Evolutionary conservation across 805 yeast genomes (phyloP).

Genomic region (Candida verbasci): DNA sequence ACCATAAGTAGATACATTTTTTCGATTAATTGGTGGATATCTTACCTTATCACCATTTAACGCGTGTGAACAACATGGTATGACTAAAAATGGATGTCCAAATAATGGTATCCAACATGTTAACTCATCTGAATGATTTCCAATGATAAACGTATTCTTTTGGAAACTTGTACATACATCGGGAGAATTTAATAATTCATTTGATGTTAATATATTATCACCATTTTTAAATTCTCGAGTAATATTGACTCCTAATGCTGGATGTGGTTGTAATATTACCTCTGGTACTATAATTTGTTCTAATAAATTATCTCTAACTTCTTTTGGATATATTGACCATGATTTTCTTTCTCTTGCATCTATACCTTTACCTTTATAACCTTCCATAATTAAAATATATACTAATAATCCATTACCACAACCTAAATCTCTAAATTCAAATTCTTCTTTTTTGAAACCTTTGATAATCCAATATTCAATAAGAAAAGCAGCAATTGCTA

Average conservation of each 20-base stretch:
- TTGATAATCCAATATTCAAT: constrained; percentile 74
- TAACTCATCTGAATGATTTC: constrained; percentile 92
- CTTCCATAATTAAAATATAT: constrained; percentile 70
- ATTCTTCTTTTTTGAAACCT: constrained; percentile 39
- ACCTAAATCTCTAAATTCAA: constrained; percentile 84
- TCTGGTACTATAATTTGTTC: constrained; percentile 86
- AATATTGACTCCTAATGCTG: constrained; percentile 48
- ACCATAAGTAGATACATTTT: constrained; percentile 64
- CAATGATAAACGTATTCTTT: constrained; percentile 73
- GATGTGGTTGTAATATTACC: constrained; percentile 64
- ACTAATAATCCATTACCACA: constrained; percentile 93
- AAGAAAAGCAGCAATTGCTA: constrained; percentile 91
- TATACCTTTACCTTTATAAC: constrained; percentile 76
- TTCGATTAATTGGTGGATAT: constrained; percentile 43
- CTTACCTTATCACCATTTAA: constrained; percentile 72
- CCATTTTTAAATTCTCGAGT: constrained; percentile 14
- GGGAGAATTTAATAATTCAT: constrained; percentile 46
- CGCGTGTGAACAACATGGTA: constrained; percentile 93
- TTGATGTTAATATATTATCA: too few relatives aligned
- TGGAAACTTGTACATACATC: constrained; percentile 60
- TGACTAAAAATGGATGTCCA: constrained; percentile 82
- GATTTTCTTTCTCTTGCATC: constrained; percentile 89
- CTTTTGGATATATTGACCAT: constrained; percentile 73
- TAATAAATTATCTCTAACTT: constrained; percentile 51
- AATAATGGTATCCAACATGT: constrained; percentile 93